These are phyloP conservation scores for Trichoderma afroharzianum DNA, from an alignment of 2,329 filamentous ascomycete species.

Conservation along the genomic window DNA sequence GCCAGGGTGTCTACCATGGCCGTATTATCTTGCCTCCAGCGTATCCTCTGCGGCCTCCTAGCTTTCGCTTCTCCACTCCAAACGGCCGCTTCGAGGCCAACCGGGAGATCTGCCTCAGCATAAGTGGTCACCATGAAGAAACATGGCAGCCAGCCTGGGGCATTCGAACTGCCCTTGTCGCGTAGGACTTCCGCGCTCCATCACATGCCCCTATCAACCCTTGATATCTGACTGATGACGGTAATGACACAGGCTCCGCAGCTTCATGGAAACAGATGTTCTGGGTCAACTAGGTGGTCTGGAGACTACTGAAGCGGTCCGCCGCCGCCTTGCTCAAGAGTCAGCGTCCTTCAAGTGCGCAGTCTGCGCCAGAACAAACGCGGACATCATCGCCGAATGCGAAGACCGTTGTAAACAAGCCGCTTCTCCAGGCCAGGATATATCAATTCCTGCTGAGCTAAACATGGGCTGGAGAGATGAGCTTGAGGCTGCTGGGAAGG, in stretches of 20 bases:
- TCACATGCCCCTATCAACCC: not conserved
- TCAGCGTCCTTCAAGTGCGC: conserved; percentile 65
- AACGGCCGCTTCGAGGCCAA: conserved; percentile 93
- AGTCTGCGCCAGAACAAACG: conserved; percentile 67
- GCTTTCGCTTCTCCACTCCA: conserved; percentile 93
- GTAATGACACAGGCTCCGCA: conserved; percentile 54
- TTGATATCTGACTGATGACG: not conserved
- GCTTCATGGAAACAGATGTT: conserved; percentile 90
- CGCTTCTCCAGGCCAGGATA: conserved; percentile 35
- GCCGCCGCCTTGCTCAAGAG: conserved; percentile 65
- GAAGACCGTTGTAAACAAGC: conserved; percentile 52
- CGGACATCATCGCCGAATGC: conserved; percentile 69
- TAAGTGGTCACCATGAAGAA: conserved; percentile 93
- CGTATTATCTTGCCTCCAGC: conserved; percentile 85
- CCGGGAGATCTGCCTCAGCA: conserved; percentile 92
- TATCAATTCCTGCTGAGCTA: conserved; percentile 52
- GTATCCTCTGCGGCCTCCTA: conserved; percentile 88
- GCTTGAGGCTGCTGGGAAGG: conserved; percentile 40
- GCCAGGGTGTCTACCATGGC: conserved; percentile 85
- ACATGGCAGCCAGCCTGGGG: conserved; percentile 99
- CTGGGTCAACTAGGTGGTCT: conserved; percentile 87
- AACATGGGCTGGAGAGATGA: conserved; percentile 72
- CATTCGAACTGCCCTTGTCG: conserved; percentile 78
- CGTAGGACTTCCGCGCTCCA: conserved; percentile 33
- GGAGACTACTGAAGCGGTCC: conserved; percentile 66